Evolutionary conservation across 1,139 yeast species (phyloP), one percentile per base, ranked within the genome.

Genomic region (Hansenula lynferdii): DNA sequence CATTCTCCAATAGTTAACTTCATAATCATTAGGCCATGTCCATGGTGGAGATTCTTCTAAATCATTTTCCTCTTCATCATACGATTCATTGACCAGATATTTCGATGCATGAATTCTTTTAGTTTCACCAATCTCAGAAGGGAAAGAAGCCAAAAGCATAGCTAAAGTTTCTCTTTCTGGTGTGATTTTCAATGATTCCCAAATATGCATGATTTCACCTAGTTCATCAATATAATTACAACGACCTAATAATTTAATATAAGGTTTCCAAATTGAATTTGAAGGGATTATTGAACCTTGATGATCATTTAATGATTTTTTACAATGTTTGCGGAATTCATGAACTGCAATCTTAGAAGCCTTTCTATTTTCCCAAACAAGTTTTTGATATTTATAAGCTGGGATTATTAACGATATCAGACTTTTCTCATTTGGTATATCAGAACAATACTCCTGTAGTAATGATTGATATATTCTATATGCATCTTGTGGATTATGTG

Each of bases 261-360:
- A 84, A 23, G 58, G 53, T 28, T 61, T 64, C 72, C 87, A 72
- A 25, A 80, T 57, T 16, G 54, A 53, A 33, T 69, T 65, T 8
- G 68, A 61, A 0, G 87, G 85, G 31, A 61, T 60, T 4, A 76
- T 45, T 5, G 55, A 41, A 20, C 60, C 65, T 5, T 51, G 47
- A 6, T 44, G 34, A 23, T 57, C 65, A 29, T 60, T 40, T 8
- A 28, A 51, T 20, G 41, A 53, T 47, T 31, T 61, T 52, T 46
- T 66, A 35, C 43, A 64, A 51, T 62, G 58, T 40, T 37, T 55
- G 42, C 73, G 70, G 57, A 80, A 77, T 52, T 81, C 85, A 31
- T 65, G 70, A 7, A 79, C 68, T 0, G 85, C 80, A 14, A 79
- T 65, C 46, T 80, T 86, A 1, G 82, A 67, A 0, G 89, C 85